Percentiles rank a stretch among this genome's conserved stretches.
Conservation (phyloP, 192 early-diverging fungal genomes). For the Geosiphon pyriformis region DNA sequence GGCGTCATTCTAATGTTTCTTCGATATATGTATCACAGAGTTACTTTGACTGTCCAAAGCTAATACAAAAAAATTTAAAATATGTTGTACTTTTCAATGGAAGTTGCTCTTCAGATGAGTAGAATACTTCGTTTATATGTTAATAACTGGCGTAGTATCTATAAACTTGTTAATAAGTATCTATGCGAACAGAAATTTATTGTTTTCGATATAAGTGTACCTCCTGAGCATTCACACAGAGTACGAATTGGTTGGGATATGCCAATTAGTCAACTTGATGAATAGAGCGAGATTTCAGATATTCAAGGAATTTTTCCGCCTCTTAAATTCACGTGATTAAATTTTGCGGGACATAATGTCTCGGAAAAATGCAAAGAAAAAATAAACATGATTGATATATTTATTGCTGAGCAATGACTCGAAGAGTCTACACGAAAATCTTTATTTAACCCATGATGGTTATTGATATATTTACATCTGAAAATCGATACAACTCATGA, state of each 20-base stretch:
- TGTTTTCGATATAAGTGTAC: constrained; percentile 8
- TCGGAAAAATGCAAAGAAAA: neutral
- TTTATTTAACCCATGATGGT: neutral
- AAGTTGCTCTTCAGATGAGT: neutral
- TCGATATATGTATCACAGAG: constrained; percentile 2
- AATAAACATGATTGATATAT: neutral
- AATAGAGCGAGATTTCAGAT: constrained; percentile 14
- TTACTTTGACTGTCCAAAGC: constrained; percentile 12
- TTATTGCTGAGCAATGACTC: no score
- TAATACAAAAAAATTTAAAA: constrained; percentile 8
- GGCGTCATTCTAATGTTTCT: constrained; percentile 5
- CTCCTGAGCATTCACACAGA: constrained; percentile 1
- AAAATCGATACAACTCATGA: no score
- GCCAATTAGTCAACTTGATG: no score
- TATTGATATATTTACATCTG: no score
- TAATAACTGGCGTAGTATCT: neutral
- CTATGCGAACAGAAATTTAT: constrained; percentile 11
- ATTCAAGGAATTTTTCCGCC: constrained; percentile 4
- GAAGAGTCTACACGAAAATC: no score
- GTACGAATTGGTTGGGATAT: neutral
- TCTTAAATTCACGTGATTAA: constrained; percentile 3
- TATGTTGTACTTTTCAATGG: constrained; percentile 19
- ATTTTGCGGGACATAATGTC: neutral
- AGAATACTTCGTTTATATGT: constrained; percentile 18
- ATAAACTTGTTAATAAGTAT: constrained; percentile 8